Base-by-base conservation (phyloP, 202 grass and related monocot genomes). In the Sporobolus alterniflorus region DNA sequence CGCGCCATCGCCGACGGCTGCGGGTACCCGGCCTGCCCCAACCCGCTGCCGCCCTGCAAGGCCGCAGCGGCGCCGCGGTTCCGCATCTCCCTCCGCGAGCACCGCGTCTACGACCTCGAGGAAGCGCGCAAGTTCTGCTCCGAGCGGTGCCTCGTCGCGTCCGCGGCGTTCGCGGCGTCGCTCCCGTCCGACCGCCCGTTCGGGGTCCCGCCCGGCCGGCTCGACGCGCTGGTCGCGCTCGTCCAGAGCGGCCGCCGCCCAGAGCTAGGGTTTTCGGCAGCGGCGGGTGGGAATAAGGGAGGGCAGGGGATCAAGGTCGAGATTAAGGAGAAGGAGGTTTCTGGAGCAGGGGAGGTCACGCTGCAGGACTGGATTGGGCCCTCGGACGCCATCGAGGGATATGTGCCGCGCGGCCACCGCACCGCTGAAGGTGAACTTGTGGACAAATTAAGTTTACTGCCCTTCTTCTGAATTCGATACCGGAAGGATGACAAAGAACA, bases 51-150 rank as follows among this genome's bases (percentile, higher is more conserved):
- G 9, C 32, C 43, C 31, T 12, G 48, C 18, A 3, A 51, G 9
- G 3, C 15, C 41, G 11, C 20, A 49, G 12, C 11, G 40, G 67
- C 39, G 22, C 68, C 90, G 33, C 90, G 83, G 44, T 99, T 87
- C 69, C 96, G 52, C 70, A 87, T 99, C 59, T 85, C 93, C 10
- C 87, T 99, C 22, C 76, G 87, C 42, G 91, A 99, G 93, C 96
- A 99, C 91, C 87, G 83, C 69, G 93, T 96, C 46, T 99, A 96
- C 77, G 96, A 96, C 93, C 87, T 96, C 36, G 85, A 92, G 82
- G 93, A 99, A 87, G 86, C 79, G 4, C 70, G 82, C 81, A 92
- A 70, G 62, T 99, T 93, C 93, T 99, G 93, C 87, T 96, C 93
- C 51, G 82, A 90, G 26, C 56, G 39, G 0, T 99, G 96, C 74